Evolutionary conservation across 768 basidiomycete genomes (phyloP).

Genomic region (Paxillus rubicundulus): DNA sequence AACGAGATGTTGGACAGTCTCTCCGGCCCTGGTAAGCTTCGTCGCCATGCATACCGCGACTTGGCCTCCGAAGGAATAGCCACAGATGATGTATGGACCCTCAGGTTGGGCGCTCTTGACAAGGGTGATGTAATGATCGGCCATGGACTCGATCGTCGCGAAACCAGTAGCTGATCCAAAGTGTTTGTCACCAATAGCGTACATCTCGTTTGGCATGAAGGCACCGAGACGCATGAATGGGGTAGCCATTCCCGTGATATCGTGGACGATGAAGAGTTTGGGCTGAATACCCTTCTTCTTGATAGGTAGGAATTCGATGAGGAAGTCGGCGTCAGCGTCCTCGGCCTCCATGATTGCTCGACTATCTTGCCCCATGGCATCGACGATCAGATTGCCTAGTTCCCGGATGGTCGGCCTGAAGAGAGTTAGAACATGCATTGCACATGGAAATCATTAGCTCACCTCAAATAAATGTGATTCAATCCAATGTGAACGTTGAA

Average conservation of each 20-base stretch:
- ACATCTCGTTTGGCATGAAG: slow-evolving; percentile 33
- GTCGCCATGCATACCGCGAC: slow-evolving; percentile 29
- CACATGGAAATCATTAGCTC: not conserved
- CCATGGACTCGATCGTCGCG: slow-evolving; percentile 29
- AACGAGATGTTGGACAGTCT: slow-evolving; percentile 23
- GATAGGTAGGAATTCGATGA: slow-evolving; percentile 29
- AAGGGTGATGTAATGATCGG: slow-evolving; percentile 31
- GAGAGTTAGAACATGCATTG: not conserved
- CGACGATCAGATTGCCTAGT: slow-evolving; percentile 24
- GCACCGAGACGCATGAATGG: slow-evolving; percentile 33
- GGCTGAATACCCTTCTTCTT: slow-evolving; percentile 31
- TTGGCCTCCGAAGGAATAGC: slow-evolving; percentile 30
- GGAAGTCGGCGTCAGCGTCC: slow-evolving; percentile 29
- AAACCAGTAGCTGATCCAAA: slow-evolving; percentile 30
- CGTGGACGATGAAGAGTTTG: slow-evolving; percentile 30
- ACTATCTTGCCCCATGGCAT: slow-evolving; percentile 28
- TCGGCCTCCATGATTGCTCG: slow-evolving; percentile 31
- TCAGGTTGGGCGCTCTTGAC: slow-evolving; percentile 23
- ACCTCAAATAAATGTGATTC: slow-evolving; percentile 31
- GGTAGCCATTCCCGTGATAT: slow-evolving; percentile 32
- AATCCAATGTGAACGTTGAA: slow-evolving; percentile 29
- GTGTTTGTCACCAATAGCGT: slow-evolving; percentile 32
- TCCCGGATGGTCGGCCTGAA: slow-evolving; percentile 28
- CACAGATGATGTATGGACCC: slow-evolving; percentile 26
- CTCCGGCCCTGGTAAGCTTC: slow-evolving; percentile 23